phyloP scores from a whole-genome alignment of 1,284 basidiomycete genomes.

The Cutaneotrichosporon arboriforme region DNA sequence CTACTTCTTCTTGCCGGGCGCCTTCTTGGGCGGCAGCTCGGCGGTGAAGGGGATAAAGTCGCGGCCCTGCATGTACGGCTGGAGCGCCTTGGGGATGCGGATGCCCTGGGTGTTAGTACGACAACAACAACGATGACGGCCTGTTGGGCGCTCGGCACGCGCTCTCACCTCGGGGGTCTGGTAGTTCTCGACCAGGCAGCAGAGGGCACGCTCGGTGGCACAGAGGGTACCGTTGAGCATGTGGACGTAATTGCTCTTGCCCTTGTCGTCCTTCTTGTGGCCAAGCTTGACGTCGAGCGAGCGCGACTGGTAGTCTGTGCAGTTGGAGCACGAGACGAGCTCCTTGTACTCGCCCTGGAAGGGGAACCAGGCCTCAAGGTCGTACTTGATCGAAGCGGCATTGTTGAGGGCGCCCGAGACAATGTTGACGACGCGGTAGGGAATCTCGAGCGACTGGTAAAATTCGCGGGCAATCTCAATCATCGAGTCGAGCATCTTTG shows the following conservation, averaged over 20 bases:
- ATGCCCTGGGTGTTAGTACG: constrained; percentile 62
- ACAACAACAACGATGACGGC: too few relatives aligned
- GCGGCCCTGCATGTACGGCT: constrained; percentile 93
- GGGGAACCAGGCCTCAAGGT: constrained; percentile 98
- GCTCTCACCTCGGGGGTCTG: constrained; percentile 87
- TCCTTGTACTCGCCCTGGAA: constrained; percentile 97
- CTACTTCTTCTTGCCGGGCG: constrained; percentile 38
- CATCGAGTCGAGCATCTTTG: constrained; percentile 92
- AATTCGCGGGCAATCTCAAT: constrained; percentile 83
- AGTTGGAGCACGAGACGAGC: constrained; percentile 83
- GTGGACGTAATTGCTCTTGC: constrained; percentile 86
- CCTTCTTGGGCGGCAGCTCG: constrained; percentile 40
- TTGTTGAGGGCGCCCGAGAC: constrained; percentile 95
- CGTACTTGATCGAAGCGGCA: constrained; percentile 94
- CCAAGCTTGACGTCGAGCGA: constrained; percentile 85
- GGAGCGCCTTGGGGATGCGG: constrained; percentile 77
- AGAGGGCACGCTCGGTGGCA: constrained; percentile 91
- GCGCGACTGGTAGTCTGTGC: constrained; percentile 89
- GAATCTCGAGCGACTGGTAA: constrained; percentile 86
- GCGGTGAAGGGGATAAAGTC: constrained; percentile 76
- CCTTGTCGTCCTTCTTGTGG: constrained; percentile 76
- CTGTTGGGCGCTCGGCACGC: too few relatives aligned
- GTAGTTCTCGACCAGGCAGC: constrained; percentile 98
- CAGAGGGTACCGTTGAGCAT: constrained; percentile 98
- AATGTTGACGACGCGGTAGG: constrained; percentile 92